Base-by-base conservation (phyloP, 1,139 yeast genomes). In the Kurtzmaniella quercitrusa region DNA sequence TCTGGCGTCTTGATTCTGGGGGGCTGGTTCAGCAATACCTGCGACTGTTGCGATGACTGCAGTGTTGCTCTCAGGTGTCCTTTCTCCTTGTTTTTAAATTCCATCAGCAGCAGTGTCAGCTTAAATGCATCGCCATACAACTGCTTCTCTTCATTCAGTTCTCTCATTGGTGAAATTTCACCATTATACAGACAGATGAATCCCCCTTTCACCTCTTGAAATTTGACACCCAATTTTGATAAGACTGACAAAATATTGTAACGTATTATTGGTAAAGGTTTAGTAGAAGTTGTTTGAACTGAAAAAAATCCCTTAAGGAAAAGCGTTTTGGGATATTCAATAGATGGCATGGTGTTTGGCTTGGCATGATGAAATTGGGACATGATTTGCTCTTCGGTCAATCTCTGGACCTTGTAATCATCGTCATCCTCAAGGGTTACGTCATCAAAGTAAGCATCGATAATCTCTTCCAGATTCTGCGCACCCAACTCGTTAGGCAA, bases 231-330 rank as follows among this genome's bases (percentile, higher is more conserved):
- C 56, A 88, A 70, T 50, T 80, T 80, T 30, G 81, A 82, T 59
- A 93, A 74, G 1, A 87, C 94, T 26, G 82, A 78, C 28, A 93
- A 86, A 39, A 93, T 82, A 57, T 87, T 91, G 55, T 86, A 81
- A 46, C 98, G 80, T 45, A 93, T 91, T 48, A 87, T 88, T 8
- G 95, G 93, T 45, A 93, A 72, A 18, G 96, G 91, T 55, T 89
- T 89, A 4, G 96, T 88, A 2, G 97, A 88, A 0, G 98, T 93
- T 1, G 96, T 87, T 64, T 89, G 97, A 38, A 91, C 98, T 49
- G 94, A 84, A 67, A 93, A 93, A 57, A 93, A 89, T 1, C 98
- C 98, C 61, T 91, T 89, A 60, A 93, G 76, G 68, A 89, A 89
- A 50, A 91, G 77, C 2, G 96, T 91, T 65, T 86, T 86, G 49